These are phyloP conservation scores for Ophiostoma fasciatum DNA, from an alignment of 2,329 filamentous ascomycete species.

Conservation along the genomic window DNA sequence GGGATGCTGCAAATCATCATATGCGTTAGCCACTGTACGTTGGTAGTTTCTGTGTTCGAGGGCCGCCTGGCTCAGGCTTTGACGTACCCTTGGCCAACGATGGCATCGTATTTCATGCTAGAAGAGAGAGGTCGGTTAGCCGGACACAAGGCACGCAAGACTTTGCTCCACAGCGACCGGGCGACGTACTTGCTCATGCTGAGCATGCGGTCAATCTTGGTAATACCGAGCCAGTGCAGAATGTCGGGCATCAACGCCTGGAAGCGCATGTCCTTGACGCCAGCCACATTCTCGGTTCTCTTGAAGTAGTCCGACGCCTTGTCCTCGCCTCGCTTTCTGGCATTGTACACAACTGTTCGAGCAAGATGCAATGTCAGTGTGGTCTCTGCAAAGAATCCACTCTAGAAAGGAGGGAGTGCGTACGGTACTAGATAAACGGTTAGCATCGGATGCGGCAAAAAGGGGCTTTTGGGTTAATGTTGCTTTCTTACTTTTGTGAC, in stretches of 20 bases:
- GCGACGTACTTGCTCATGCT: slow-evolving; percentile 82
- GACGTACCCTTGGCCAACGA: slow-evolving; percentile 61
- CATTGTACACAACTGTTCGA: slow-evolving; percentile 58
- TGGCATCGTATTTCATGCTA: slow-evolving; percentile 84
- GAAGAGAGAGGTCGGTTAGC: neutral
- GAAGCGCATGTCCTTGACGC: slow-evolving; percentile 94
- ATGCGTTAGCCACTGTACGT: neutral
- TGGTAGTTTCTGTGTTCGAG: no score
- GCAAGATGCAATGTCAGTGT: no score
- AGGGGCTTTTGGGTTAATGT: no score
- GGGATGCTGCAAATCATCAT: slow-evolving; percentile 41
- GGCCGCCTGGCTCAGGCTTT: no score
- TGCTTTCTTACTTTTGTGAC: slow-evolving; percentile 89
- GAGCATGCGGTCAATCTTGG: slow-evolving; percentile 95
- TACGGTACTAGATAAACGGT: slow-evolving; percentile 11
- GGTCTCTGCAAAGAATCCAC: neutral
- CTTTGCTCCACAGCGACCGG: no score
- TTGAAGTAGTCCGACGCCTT: slow-evolving; percentile 88
- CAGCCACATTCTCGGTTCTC: slow-evolving; percentile 94
- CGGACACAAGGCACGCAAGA: no score
- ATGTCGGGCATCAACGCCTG: slow-evolving; percentile 97
- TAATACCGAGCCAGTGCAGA: slow-evolving; percentile 94
- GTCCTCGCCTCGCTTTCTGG: slow-evolving; percentile 63
- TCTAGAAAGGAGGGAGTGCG: neutral
- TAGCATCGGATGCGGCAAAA: neutral